phyloP scores from a whole-genome alignment of 2,329 filamentous ascomycete species.

The Claviceps spartinae region DNA sequence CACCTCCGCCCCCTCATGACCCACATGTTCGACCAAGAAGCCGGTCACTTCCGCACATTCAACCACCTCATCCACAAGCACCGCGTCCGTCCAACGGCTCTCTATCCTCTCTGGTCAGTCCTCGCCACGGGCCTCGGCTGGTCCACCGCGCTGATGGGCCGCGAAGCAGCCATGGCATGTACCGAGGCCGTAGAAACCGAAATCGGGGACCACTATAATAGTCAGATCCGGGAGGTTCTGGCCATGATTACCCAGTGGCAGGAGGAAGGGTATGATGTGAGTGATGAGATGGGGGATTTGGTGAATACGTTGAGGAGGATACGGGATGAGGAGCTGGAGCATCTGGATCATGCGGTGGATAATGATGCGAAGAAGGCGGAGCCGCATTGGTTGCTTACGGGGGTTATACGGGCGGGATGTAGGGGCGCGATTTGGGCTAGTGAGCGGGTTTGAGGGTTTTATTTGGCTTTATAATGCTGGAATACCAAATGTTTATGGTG shows the following conservation, averaged over 20 bases:
- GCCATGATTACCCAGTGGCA: slow-evolving; percentile 71
- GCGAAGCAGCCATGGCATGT: slow-evolving; percentile 95
- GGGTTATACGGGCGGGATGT: slow-evolving; percentile 80
- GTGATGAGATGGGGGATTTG: slow-evolving; percentile 62
- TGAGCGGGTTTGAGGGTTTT: slow-evolving; percentile 46
- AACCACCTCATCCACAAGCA: slow-evolving; percentile 72
- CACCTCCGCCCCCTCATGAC: slow-evolving; percentile 83
- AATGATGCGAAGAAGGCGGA: slow-evolving; percentile 83
- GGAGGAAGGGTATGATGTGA: slow-evolving; percentile 63
- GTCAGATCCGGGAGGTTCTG: slow-evolving; percentile 69
- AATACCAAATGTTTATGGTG: background rate
- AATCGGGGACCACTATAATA: slow-evolving; percentile 92
- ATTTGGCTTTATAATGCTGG: background rate
- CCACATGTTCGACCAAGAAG: slow-evolving; percentile 98
- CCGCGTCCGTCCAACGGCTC: slow-evolving; percentile 78
- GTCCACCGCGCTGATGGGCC: slow-evolving; percentile 76
- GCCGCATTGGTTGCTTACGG: slow-evolving; percentile 80
- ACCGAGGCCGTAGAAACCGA: slow-evolving; percentile 98
- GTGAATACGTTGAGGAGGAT: slow-evolving; percentile 66
- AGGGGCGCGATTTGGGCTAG: slow-evolving; percentile 86
- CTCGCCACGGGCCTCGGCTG: slow-evolving; percentile 75
- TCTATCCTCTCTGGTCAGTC: slow-evolving; percentile 81
- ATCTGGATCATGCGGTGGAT: slow-evolving; percentile 87
- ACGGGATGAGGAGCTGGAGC: slow-evolving; percentile 90
- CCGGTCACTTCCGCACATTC: slow-evolving; percentile 73